These are phyloP conservation scores for sunflower (Helianthus annuus) DNA, from an alignment of 129 eudicot genomes.

Conservation along the genomic window DNA sequence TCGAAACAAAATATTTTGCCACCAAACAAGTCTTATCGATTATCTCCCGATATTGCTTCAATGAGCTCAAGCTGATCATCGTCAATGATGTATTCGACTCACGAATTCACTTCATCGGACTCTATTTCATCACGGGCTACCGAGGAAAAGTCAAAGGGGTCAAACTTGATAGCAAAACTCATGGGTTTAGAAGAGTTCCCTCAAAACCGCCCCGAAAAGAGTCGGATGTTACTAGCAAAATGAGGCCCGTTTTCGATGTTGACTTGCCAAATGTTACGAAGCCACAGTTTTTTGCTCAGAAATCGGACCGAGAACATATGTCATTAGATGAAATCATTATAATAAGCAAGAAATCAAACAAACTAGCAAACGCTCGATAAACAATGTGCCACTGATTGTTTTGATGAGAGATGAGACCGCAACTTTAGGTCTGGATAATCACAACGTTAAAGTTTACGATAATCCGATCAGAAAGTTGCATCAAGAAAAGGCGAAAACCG, in stretches of 20 bases:
- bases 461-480: conserved; percentile 37
- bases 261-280: conserved; percentile 56
- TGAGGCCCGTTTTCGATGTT: conserved; percentile 48
- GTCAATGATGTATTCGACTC: conserved; percentile 47
- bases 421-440: conserved; percentile 32
- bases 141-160: conserved; percentile 50
- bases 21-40: conserved; percentile 38
- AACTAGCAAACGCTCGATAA: conserved; percentile 19
- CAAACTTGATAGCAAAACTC: conserved; percentile 75
- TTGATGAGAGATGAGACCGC: conserved; percentile 67
- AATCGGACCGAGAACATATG: conserved; percentile 43
- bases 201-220: conserved; percentile 38
- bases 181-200: conserved; percentile 80
- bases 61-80: conserved; percentile 79
- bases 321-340: conserved; percentile 52
- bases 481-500: conserved; percentile 42
- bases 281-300: conserved; percentile 35
- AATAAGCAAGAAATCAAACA: conserved; percentile 23
- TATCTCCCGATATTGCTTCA: conserved; percentile 52
- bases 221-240: conserved; percentile 32
- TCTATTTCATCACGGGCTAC: conserved; percentile 45
- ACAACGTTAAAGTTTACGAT: conserved; percentile 27
- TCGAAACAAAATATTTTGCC: conserved; percentile 69
- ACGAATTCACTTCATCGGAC: conserved; percentile 60
- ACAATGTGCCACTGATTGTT: conserved; percentile 65